Base-by-base conservation (phyloP, 2,329 filamentous ascomycete genomes). In the Exophiala calicioides region DNA sequence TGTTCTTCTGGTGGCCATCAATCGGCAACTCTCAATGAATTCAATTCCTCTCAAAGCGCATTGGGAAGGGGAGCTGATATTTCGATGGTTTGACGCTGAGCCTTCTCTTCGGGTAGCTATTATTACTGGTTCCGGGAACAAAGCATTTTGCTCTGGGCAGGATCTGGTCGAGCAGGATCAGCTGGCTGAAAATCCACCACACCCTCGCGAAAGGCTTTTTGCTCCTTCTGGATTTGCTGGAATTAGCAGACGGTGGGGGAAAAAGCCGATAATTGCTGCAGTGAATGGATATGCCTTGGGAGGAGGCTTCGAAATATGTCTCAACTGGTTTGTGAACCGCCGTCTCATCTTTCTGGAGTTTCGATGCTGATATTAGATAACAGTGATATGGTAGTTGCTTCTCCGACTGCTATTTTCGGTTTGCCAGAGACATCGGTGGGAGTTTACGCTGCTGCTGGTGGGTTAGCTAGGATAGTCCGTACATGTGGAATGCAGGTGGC, bases 231-330 rank as follows among this genome's bases (percentile, higher is more conserved):
- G 68, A 12, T 71, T 71, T 48, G 68, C 63, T 27, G 68, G 65
- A 1, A 60, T 48, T 16, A 48, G 79, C 41, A 81, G 85, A 56
- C 75, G 85, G 23, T 65, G 67, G 3, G 85, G 85, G 34, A 80
- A 79, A 64, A 90, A 90, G 60, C 86, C 86, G 5, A 74, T 90
- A 39, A 77, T 90, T 15, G 84, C 82, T 1, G 87, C 86, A 1
- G 83, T 90, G 18, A 87, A 89, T 60, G 86, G 86, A 5, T 69
- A 84, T 10, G 86, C 84, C 52, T 75, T 86, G 31, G 87, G 86
- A 24, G 86, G 86, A 41, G 86, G 85, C 1, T 82, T 85, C 65
- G 87, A 90, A 70, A 87, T 89, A 23, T 29, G 13, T 2, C 7
- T 47, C 31, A 48, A 48, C 9, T 42, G 36, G 45, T 48, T 16